Conservation (phyloP, 805 yeast species). For the Kuraishia piskuri region DNA sequence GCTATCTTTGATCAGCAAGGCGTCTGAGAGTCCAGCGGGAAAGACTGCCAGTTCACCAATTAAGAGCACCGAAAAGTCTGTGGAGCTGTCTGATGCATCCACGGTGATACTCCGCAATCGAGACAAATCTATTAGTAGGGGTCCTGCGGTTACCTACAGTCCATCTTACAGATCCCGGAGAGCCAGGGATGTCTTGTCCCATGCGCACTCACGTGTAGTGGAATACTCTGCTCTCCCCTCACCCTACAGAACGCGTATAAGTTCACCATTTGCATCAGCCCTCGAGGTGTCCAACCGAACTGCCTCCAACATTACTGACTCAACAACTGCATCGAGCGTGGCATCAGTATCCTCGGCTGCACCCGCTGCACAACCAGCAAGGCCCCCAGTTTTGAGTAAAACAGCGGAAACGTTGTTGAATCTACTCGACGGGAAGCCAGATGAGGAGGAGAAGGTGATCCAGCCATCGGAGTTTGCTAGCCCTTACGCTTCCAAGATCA, state of each 20-base stretch:
- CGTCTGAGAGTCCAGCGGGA: constrained; percentile 20
- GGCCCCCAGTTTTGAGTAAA: constrained; percentile 7
- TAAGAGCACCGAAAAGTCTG: not conserved
- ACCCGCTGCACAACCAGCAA: not conserved
- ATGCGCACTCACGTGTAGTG: constrained; percentile 17
- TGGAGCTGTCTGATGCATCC: not conserved
- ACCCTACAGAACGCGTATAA: constrained; percentile 16
- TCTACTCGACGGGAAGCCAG: constrained; percentile 10
- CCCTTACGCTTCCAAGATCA: not conserved
- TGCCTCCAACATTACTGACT: constrained; percentile 10
- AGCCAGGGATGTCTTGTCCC: constrained; percentile 15
- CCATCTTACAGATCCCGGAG: constrained; percentile 9
- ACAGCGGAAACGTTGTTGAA: constrained; percentile 17
- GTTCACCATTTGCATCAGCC: constrained; percentile 18
- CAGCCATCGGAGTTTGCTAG: not conserved
- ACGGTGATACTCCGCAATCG: constrained; percentile 4
- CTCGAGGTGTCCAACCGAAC: constrained; percentile 10
- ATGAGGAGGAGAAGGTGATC: not conserved
- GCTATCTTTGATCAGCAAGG: constrained; percentile 42
- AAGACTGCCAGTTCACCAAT: constrained; percentile 3
- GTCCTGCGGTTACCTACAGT: constrained; percentile 10
- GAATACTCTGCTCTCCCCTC: constrained; percentile 19
- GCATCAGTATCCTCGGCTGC: constrained; percentile 2
- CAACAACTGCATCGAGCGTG: constrained; percentile 7
- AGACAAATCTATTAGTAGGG: not conserved